Conservation (phyloP, 2,329 filamentous ascomycete species). For the Macroventuria anomochaeta region DNA sequence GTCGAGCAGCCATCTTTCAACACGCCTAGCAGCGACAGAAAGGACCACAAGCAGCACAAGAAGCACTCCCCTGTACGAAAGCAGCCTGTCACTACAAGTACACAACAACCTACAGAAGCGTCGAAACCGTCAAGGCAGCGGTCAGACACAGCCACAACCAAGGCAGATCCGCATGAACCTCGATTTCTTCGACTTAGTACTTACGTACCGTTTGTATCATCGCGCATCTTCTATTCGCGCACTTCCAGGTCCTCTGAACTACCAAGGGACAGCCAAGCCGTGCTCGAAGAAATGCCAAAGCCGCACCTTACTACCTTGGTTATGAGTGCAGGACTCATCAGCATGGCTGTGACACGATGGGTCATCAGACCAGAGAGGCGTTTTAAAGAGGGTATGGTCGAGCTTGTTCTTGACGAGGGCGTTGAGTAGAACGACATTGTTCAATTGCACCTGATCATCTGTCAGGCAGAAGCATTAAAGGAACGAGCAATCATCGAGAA, state of each 20-base stretch:
- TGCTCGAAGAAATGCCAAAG: constrained; percentile 40
- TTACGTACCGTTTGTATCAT: constrained; percentile 38
- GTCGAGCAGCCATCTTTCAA: constrained; percentile 14
- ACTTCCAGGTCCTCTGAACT: constrained; percentile 27
- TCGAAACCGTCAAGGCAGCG: constrained; percentile 29
- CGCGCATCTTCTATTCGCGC: constrained; percentile 44
- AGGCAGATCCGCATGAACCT: constrained; percentile 28
- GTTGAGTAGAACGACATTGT: neutral
- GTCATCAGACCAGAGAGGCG: constrained; percentile 24
- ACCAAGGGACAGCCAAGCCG: constrained; percentile 30
- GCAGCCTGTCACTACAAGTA: constrained; percentile 21
- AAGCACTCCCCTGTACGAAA: constrained; percentile 23
- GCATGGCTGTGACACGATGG: constrained; percentile 40
- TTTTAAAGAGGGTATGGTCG: constrained; percentile 18
- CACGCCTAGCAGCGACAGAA: neutral
- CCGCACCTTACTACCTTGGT: constrained; percentile 41
- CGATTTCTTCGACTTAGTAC: constrained; percentile 45
- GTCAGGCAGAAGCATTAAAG: too few species aligned
- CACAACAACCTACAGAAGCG: neutral
- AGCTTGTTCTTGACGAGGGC: constrained; percentile 26
- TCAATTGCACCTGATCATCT: neutral
- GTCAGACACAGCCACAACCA: constrained; percentile 23
- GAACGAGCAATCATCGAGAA: too few species aligned
- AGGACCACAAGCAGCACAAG: constrained; percentile 10
- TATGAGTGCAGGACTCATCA: constrained; percentile 44